Conservation (phyloP, 1,284 basidiomycete genomes). For the Heterobasidion annosum region DNA sequence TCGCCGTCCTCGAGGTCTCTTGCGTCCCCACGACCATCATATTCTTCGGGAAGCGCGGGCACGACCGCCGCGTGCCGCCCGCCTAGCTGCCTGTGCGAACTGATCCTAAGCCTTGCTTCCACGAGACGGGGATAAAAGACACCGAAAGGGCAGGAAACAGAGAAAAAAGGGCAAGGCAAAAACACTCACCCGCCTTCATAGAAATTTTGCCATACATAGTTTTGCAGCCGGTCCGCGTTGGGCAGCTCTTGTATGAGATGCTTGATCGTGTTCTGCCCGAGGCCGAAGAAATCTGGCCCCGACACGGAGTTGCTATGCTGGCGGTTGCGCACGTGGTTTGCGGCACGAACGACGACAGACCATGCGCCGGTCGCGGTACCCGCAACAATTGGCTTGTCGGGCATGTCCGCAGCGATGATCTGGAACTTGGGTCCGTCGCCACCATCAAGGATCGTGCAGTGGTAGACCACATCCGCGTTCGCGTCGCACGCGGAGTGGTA, state of each 20-base stretch:
- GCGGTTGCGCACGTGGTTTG: slow-evolving; percentile 66
- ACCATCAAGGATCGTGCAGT: slow-evolving; percentile 75
- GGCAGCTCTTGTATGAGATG: slow-evolving; percentile 75
- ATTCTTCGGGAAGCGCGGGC: slow-evolving; percentile 66
- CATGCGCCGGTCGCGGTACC: slow-evolving; percentile 81
- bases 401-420: slow-evolving; percentile 60
- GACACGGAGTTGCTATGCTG: slow-evolving; percentile 79
- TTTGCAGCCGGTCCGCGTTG: slow-evolving; percentile 54
- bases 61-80: slow-evolving; percentile 72
- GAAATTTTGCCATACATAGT: slow-evolving; percentile 79
- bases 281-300: slow-evolving; percentile 76
- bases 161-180: slow-evolving; percentile 6
- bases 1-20: slow-evolving; percentile 6
- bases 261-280: slow-evolving; percentile 79
- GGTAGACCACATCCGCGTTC: slow-evolving; percentile 57
- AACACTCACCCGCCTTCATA: slow-evolving; percentile 67
- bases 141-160: slow-evolving; percentile 7
- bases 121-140: background rate
- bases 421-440: slow-evolving; percentile 77
- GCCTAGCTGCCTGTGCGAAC: slow-evolving; percentile 50
- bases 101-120: background rate
- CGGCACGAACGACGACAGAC: slow-evolving; percentile 71
- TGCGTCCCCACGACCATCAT: slow-evolving; percentile 24
- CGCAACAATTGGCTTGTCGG: slow-evolving; percentile 60
- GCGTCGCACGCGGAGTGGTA: slow-evolving; percentile 69